phyloP scores from a whole-genome alignment of 345 rosid genomes.

The Brassica nigra region DNA sequence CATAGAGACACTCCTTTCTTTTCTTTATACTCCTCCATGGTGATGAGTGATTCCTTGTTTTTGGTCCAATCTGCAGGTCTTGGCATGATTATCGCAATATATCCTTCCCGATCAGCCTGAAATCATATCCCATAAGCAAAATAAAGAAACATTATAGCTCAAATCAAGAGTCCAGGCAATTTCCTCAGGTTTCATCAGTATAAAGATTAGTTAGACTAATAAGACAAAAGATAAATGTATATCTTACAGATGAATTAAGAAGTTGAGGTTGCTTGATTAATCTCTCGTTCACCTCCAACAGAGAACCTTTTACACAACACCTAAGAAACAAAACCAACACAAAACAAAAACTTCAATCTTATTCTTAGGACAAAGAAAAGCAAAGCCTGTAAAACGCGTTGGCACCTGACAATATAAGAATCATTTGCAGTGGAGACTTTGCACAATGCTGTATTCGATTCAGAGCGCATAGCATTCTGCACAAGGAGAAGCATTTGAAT shows the following conservation, averaged over 20 bases:
- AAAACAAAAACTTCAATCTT: background rate
- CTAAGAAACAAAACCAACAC: conserved; percentile 37
- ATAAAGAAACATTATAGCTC: no score
- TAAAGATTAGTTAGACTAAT: no score
- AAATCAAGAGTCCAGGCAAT: no score
- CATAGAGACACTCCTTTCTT: conserved; percentile 12
- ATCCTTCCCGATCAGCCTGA: conserved; percentile 43
- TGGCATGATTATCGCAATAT: conserved; percentile 85
- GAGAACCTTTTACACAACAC: conserved; percentile 78
- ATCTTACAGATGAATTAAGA: no score
- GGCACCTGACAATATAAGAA: conserved; percentile 75
- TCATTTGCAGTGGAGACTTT: conserved; percentile 66
- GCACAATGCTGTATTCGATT: conserved; percentile 82
- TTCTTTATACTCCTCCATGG: conserved; percentile 64
- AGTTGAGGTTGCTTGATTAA: no score
- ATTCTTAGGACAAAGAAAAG: no score
- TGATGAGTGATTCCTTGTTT: conserved; percentile 57
- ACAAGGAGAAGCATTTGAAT: conserved; percentile 17
- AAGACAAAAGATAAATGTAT: no score
- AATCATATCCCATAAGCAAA: no score
- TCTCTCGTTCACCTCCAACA: no score
- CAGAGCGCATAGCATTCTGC: conserved; percentile 86
- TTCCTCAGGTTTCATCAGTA: no score
- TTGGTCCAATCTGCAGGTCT: conserved; percentile 56
- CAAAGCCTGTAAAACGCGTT: background rate